phyloP scores from a whole-genome alignment of 345 rosid genomes.

The Conringia planisiliqua region DNA sequence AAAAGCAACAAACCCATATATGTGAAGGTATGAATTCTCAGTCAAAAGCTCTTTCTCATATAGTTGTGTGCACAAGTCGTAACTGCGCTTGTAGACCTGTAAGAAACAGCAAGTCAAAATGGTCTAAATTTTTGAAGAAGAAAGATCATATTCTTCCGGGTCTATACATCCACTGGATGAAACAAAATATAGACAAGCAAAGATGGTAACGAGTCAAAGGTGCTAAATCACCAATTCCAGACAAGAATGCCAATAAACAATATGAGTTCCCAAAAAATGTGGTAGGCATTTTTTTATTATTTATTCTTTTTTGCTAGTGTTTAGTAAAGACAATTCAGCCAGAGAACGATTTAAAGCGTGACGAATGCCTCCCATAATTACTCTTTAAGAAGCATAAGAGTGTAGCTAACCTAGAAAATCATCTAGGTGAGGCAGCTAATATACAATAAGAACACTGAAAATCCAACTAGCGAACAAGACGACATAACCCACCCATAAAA shows the following conservation, averaged over 20 bases:
- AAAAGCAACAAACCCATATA: slow-evolving; percentile 68
- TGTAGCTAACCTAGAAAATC: not conserved
- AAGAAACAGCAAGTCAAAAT: slow-evolving; percentile 16
- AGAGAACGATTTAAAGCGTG: not conserved
- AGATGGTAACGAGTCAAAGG: not conserved
- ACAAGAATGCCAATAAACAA: slow-evolving; percentile 8
- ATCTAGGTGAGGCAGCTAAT: not conserved
- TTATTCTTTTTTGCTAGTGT: not conserved
- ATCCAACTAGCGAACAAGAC: not conserved
- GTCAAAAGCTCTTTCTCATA: slow-evolving; percentile 90
- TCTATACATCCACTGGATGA: slow-evolving; percentile 3
- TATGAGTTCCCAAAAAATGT: not conserved
- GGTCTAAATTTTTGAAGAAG: not conserved
- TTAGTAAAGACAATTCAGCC: not conserved
- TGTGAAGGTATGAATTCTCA: slow-evolving; percentile 72
- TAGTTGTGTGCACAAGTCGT: slow-evolving; percentile 73
- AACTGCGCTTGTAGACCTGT: slow-evolving; percentile 90
- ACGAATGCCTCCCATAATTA: not conserved
- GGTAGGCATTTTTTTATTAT: not conserved
- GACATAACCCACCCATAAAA: not conserved
- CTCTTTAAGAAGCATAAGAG: not conserved
- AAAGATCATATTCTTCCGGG: not conserved
- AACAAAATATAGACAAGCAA: slow-evolving; percentile 1
- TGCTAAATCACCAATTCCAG: not conserved
- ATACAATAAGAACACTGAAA: slow-evolving; percentile 1